Conservation (phyloP, 768 basidiomycete genomes). For the Tylopilus vinaceipallidus region DNA sequence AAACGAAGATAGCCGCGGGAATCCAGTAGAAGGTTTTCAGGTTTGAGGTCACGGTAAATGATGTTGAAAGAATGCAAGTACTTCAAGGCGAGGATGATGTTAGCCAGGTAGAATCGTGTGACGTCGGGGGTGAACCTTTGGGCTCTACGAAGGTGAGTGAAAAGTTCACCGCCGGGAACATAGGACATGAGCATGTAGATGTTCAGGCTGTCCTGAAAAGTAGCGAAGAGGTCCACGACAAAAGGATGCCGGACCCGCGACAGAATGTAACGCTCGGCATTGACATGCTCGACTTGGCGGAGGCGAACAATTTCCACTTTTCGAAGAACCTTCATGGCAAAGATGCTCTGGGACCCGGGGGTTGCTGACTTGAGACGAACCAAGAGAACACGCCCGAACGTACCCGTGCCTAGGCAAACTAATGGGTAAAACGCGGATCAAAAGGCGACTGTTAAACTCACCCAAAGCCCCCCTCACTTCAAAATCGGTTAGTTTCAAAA, state of each 20-base stretch:
- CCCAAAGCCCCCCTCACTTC: conserved; percentile 79
- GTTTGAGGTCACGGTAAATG: conserved; percentile 97
- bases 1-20: conserved; percentile 90
- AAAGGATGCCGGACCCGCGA: conserved; percentile 92
- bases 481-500: conserved; percentile 70
- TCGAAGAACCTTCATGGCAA: conserved; percentile 86
- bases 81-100: conserved; percentile 91
- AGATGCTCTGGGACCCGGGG: conserved; percentile 45
- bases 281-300: conserved; percentile 97
- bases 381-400: conserved; percentile 90
- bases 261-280: conserved; percentile 92
- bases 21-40: conserved; percentile 96
- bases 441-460: conserved; percentile 31
- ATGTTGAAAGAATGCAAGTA: conserved; percentile 96
- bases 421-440: conserved; percentile 2
- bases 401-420: conserved; percentile 77
- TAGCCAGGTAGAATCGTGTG: conserved; percentile 95
- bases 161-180: conserved; percentile 95
- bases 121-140: conserved; percentile 96
- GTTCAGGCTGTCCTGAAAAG: conserved; percentile 94
- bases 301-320: conserved; percentile 85
- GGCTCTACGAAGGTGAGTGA: conserved; percentile 92
- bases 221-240: conserved; percentile 93
- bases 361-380: conserved; percentile 70
- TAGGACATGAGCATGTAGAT: conserved; percentile 98